These are phyloP conservation scores for Porogramme epimiltina DNA, from an alignment of 1,284 basidiomycete genomes.

Conservation along the genomic window DNA sequence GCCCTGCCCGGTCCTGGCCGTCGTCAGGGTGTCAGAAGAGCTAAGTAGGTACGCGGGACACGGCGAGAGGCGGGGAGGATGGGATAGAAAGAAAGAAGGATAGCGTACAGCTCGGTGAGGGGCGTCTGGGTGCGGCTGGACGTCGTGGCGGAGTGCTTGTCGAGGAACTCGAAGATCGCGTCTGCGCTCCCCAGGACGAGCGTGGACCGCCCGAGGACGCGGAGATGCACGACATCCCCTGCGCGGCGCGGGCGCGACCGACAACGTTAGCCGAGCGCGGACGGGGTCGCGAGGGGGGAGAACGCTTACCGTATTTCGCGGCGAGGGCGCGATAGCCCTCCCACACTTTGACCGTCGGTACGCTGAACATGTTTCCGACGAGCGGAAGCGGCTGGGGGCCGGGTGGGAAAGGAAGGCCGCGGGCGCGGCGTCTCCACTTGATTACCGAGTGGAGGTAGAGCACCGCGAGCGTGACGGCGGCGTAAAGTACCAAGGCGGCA, in stretches of 20 bases:
- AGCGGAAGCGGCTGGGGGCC: neutral
- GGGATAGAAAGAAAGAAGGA: neutral
- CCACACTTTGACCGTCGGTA: slow-evolving; percentile 5
- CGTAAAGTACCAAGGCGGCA: no score
- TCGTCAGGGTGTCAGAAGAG: neutral
- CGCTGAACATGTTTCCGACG: slow-evolving; percentile 3
- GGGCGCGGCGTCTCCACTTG: neutral
- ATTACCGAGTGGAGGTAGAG: neutral
- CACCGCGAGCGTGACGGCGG: neutral
- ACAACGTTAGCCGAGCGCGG: neutral
- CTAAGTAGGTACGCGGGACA: neutral
- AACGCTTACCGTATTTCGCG: neutral
- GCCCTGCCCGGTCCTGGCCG: neutral
- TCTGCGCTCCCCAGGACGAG: slow-evolving; percentile 10
- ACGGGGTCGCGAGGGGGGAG: neutral
- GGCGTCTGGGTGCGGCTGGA: slow-evolving; percentile 4
- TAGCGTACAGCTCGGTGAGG: neutral
- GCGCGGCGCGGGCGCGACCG: neutral
- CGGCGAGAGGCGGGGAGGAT: slow-evolving; percentile 1
- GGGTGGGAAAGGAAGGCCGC: neutral
- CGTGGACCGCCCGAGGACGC: neutral
- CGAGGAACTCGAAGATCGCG: slow-evolving; percentile 12
- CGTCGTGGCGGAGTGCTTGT: slow-evolving; percentile 13
- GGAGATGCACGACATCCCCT: slow-evolving; percentile 11
- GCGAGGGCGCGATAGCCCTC: slow-evolving; percentile 1